phyloP scores from a whole-genome alignment of 164 flowering plant genomes.

The Malania oleifera region DNA sequence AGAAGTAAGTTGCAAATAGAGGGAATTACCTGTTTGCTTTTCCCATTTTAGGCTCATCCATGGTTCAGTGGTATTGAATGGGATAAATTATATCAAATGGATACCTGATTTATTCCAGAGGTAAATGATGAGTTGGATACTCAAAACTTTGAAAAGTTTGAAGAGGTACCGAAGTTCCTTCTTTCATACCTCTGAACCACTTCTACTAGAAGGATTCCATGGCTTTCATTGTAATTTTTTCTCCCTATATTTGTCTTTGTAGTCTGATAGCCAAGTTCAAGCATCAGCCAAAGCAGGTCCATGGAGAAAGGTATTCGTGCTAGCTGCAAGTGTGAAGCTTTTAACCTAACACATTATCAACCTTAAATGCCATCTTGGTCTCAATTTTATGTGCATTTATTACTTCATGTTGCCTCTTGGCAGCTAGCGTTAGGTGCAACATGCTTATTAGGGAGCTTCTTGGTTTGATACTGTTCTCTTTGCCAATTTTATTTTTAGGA shows the following conservation, averaged over 20 bases:
- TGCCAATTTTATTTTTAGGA: not conserved
- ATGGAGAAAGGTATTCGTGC: conserved; percentile 85
- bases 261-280: conserved; percentile 35
- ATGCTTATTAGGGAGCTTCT: too few relatives aligned
- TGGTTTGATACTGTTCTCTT: not conserved
- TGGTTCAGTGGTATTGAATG: conserved; percentile 69
- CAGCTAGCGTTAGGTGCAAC: not conserved
- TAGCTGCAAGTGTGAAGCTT: conserved; percentile 4
- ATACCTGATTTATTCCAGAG: conserved; percentile 82
- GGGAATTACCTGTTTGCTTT: conserved; percentile 10
- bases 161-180: conserved; percentile 40
- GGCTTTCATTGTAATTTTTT: conserved; percentile 4
- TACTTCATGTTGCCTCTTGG: not conserved
- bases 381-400: not conserved
- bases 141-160: conserved; percentile 84
- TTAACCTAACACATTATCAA: not conserved
- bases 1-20: not conserved
- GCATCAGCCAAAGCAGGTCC: conserved; percentile 58
- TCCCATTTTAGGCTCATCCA: conserved; percentile 45
- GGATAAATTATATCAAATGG: conserved; percentile 67
- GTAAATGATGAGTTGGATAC: conserved; percentile 81
- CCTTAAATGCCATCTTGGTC: not conserved
- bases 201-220: not conserved
- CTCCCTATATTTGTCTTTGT: conserved; percentile 8
- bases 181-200: not conserved